A percentile compares a stretch with the other conserved stretches of the same genome.
Evolutionary conservation across 2,329 filamentous ascomycete genomes (phyloP).

Genomic region (Metarhizium album): DNA sequence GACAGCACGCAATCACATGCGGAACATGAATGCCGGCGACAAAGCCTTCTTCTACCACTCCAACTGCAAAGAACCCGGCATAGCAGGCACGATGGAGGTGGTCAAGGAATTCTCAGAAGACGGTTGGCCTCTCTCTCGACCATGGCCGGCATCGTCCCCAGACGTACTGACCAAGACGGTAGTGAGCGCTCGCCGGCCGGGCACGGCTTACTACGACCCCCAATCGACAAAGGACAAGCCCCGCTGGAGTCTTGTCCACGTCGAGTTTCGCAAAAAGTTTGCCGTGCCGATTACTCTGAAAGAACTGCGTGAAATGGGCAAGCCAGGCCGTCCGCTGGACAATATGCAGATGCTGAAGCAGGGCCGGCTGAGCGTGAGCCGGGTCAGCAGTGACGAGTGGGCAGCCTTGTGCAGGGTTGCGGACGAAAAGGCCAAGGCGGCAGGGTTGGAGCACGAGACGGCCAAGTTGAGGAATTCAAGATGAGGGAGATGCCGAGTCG

Average conservation of each 20-base stretch:
- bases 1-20: slow-evolving; percentile 76
- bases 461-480: neutral
- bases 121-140: slow-evolving; percentile 34
- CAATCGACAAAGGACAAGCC: slow-evolving; percentile 47
- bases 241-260: slow-evolving; percentile 80
- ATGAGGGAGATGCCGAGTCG: neutral
- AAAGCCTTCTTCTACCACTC: slow-evolving; percentile 96
- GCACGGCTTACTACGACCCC: slow-evolving; percentile 68
- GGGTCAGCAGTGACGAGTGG: slow-evolving; percentile 56
- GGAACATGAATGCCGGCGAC: slow-evolving; percentile 83
- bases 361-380: slow-evolving; percentile 70
- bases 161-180: neutral
- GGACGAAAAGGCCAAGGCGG: slow-evolving; percentile 28
- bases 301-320: slow-evolving; percentile 56
- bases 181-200: slow-evolving; percentile 23
- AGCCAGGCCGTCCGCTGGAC: slow-evolving; percentile 45
- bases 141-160: neutral
- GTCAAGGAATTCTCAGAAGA: slow-evolving; percentile 76
- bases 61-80: slow-evolving; percentile 80
- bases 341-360: slow-evolving; percentile 78
- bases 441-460: slow-evolving; percentile 26
- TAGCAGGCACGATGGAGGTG: slow-evolving; percentile 82
- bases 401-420: slow-evolving; percentile 46
- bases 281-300: slow-evolving; percentile 56
- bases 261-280: slow-evolving; percentile 80